Percentiles rank a stretch among this genome's conserved stretches.
Evolutionary conservation across 495 filamentous ascomycete genomes (phyloP).

Genomic region (Entonaema liquescens): DNA sequence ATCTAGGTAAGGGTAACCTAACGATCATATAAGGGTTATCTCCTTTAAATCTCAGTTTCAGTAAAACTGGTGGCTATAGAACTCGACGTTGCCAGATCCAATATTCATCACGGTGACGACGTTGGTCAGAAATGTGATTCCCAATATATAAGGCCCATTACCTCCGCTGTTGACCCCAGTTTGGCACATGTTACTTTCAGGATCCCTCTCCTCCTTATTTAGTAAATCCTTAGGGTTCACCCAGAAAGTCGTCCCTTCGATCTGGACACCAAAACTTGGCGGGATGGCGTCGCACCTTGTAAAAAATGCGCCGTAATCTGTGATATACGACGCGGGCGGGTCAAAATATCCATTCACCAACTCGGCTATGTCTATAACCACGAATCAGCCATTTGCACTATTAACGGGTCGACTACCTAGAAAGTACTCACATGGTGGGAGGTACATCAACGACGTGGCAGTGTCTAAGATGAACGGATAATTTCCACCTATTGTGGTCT

Average conservation of each 20-base stretch:
- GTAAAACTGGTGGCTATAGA: constrained; percentile 26
- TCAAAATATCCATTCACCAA: constrained; percentile 61
- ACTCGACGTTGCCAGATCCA: constrained; percentile 42
- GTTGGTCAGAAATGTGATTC: constrained; percentile 70
- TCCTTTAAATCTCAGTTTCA: not conserved
- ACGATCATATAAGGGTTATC: not conserved
- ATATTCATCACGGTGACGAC: constrained; percentile 70
- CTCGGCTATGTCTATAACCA: constrained; percentile 51
- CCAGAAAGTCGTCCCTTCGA: constrained; percentile 59
- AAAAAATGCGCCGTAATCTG: constrained; percentile 57
- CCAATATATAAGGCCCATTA: constrained; percentile 62
- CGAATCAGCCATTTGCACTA: not conserved
- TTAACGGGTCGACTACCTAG: not conserved
- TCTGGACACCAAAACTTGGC: constrained; percentile 62
- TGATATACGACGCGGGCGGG: constrained; percentile 61
- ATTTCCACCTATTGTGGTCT: constrained; percentile 43
- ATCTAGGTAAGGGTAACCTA: not conserved
- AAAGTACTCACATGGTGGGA: constrained; percentile 42
- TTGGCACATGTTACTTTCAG: constrained; percentile 56
- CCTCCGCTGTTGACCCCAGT: constrained; percentile 55
- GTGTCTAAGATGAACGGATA: constrained; percentile 59
- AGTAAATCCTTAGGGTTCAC: constrained; percentile 67
- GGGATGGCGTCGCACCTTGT: constrained; percentile 64
- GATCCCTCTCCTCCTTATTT: constrained; percentile 47
- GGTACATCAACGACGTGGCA: constrained; percentile 56